phyloP scores from a whole-genome alignment of 257 asterid genomes.

The Solanum ahanhuiri region DNA sequence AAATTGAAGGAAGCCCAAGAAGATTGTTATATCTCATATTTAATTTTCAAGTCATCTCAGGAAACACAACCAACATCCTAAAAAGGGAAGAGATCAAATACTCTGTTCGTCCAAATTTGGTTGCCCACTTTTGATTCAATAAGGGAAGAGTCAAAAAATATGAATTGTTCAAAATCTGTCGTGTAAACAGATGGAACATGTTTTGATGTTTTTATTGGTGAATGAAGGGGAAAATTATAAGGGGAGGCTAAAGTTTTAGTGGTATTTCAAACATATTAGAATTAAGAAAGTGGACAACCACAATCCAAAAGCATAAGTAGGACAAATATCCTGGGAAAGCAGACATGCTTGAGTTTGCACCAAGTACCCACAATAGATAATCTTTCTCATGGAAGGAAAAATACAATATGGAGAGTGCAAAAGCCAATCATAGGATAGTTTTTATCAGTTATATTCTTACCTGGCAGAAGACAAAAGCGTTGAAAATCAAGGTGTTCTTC shows the following conservation, averaged over 20 bases:
- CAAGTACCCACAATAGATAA: not conserved
- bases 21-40: not conserved
- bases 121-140: not conserved
- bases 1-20: not conserved
- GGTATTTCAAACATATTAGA: not conserved
- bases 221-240: not conserved
- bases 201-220: not conserved
- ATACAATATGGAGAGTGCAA: not conserved
- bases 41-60: not conserved
- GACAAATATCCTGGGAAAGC: not conserved
- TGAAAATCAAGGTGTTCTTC: conserved; percentile 84
- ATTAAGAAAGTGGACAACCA: not conserved
- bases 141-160: not conserved
- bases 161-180: not conserved
- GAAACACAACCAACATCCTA: not conserved
- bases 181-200: not conserved
- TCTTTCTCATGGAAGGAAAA: not conserved
- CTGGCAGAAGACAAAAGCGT: conserved; percentile 87
- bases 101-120: not conserved
- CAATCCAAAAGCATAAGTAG: not conserved
- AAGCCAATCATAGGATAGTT: not conserved
- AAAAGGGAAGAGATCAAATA: not conserved
- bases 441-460: conserved; percentile 16
- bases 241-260: not conserved
- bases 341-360: not conserved